Base-by-base conservation (phyloP, 345 rosid species). In the Eucalyptus globulus region DNA sequence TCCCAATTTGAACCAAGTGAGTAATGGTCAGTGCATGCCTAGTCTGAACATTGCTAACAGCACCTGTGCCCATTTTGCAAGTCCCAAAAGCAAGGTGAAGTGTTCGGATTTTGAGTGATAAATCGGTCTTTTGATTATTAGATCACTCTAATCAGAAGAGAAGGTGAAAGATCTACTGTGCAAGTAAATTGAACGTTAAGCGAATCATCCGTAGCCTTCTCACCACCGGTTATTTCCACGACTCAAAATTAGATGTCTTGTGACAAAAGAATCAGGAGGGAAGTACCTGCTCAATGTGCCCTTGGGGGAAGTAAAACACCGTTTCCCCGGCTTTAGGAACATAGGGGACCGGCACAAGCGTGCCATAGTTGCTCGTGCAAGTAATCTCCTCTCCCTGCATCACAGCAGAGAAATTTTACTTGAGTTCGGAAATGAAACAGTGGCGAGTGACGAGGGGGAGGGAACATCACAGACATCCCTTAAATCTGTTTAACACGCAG, bases 271-370 rank as follows among this genome's bases (percentile, higher is more conserved):
- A 31, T 69, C 43, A 34, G 7, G 89, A 72, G 67, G 67, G 51
- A 26, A 49, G 89, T 83, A 94, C 95, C 91, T 94, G 94, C 88
- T 97, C 96, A 29, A 95, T 76, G 86, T 95, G 95, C 9, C 95
- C 95, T 87, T 96, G 97, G 49, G 93, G 95, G 89, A 94, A 94
- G 80, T 97, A 97, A 87, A 91, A 86, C n/a, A 95, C 94, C 4
- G 29, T 91, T 27, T 96, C 96, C 40, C 93, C 94, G 85, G 15
- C 54, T 13, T 88, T 88, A 9, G 97, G 97, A 67, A 93, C 92
- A 87, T 94, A 65, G 88, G 45, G 93, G 92, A 87, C 97, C 96
- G 6, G 95, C 97, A 43, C 95, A 94, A 9, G 92, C 88, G 26
- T 91, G 93, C 97, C 97, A 96, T 15, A 94, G 93, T n/a, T 93